Percentiles rank a stretch among this genome's conserved stretches.
phyloP scores from a whole-genome alignment of 768 basidiomycete genomes.

The Tubosaeta brunneosetosa region DNA sequence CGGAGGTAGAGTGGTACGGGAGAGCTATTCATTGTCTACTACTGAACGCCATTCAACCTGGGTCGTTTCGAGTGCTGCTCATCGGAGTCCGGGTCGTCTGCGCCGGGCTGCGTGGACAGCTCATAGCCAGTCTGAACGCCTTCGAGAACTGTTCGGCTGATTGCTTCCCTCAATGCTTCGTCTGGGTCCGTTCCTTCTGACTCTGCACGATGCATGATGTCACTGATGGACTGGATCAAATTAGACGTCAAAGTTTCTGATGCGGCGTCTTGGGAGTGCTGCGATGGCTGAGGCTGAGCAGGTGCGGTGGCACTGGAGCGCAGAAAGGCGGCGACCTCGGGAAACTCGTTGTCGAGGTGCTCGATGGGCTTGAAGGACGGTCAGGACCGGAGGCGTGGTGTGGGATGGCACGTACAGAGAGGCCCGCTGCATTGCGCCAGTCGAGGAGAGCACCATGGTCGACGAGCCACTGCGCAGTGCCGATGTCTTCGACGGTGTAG shows the following conservation, averaged over 20 bases:
- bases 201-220: constrained; percentile 60
- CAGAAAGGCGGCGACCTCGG: constrained; percentile 59
- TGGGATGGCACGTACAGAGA: constrained; percentile 54
- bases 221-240: constrained; percentile 60
- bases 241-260: constrained; percentile 67
- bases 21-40: neutral
- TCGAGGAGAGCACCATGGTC: constrained; percentile 68
- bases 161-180: constrained; percentile 56
- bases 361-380: constrained; percentile 48
- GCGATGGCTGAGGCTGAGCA: constrained; percentile 42
- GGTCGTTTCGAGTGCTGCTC: constrained; percentile 22
- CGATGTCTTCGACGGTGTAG: constrained; percentile 80
- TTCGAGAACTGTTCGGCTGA: constrained; percentile 59
- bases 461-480: constrained; percentile 74
- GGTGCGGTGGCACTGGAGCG: constrained; percentile 31
- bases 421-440: constrained; percentile 62
- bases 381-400: constrained; percentile 10
- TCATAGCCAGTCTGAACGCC: constrained; percentile 61
- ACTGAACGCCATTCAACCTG: constrained; percentile 19
- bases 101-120: constrained; percentile 32
- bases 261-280: constrained; percentile 61
- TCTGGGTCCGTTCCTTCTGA: constrained; percentile 62
- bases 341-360: constrained; percentile 67
- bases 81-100: constrained; percentile 4
- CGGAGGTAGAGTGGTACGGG: constrained; percentile 16